phyloP scores from a whole-genome alignment of 2,329 filamentous ascomycete genomes.

The Nakataea oryzae region DNA sequence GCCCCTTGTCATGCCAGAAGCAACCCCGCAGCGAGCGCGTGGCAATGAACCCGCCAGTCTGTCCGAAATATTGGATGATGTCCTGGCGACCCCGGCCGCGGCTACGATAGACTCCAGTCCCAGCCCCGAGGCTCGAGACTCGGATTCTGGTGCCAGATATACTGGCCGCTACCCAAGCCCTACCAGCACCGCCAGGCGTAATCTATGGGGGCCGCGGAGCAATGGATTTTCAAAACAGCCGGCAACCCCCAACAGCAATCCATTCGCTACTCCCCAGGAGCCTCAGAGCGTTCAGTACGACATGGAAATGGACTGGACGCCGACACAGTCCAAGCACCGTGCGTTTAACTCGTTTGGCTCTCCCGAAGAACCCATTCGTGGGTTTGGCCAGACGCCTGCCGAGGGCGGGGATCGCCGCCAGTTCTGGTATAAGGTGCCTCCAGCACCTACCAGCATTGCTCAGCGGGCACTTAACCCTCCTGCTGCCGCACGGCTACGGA shows the following conservation, averaged over 20 bases:
- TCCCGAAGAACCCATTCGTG: conserved; percentile 25
- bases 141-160: not conserved
- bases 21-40: not conserved
- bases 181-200: not conserved
- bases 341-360: conserved; percentile 38
- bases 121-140: not conserved
- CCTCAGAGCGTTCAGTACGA: conserved; percentile 19
- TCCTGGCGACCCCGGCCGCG: conserved; percentile 17
- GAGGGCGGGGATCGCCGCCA: conserved; percentile 32
- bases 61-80: conserved; percentile 36
- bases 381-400: conserved; percentile 34
- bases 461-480: conserved; percentile 52
- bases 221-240: not conserved
- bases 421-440: conserved; percentile 62
- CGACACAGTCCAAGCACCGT: conserved; percentile 44
- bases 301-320: conserved; percentile 67
- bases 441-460: conserved; percentile 57
- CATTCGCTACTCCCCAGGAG: not conserved
- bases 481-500: conserved; percentile 40
- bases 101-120: not conserved
- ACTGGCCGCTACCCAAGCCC: not conserved
- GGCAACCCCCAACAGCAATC: not conserved
- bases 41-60: conserved; percentile 27
- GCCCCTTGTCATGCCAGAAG: not conserved
- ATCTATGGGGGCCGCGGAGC: not conserved